phyloP scores from a whole-genome alignment of 441 rosid genomes.

The Dalechampia spathulata region DNA sequence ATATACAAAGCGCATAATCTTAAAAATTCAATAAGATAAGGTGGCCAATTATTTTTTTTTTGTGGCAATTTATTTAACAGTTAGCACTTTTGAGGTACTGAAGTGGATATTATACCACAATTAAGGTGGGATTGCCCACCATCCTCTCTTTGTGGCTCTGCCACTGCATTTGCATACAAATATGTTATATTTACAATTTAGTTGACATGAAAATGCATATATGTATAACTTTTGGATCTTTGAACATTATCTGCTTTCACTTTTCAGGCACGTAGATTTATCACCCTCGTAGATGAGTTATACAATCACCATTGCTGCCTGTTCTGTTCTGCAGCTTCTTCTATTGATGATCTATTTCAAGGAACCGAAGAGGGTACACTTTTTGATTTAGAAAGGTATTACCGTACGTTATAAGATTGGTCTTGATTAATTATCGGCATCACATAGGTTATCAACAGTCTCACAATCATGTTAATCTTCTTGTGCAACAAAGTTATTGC shows the following conservation, averaged over 20 bases:
- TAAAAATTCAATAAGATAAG: too few species aligned
- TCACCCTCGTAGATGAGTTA: constrained; percentile 84
- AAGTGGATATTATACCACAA: too few species aligned
- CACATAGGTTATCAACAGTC: not conserved
- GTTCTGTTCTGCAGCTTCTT: constrained; percentile 55
- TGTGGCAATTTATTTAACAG: too few species aligned
- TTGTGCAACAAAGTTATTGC: not conserved
- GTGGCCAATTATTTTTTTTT: too few species aligned
- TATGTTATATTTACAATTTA: not conserved
- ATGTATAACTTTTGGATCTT: not conserved
- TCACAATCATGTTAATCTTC: not conserved
- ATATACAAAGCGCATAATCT: too few species aligned
- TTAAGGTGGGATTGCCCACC: too few species aligned
- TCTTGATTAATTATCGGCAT: not conserved
- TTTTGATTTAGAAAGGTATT: constrained; percentile 79
- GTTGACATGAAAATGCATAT: not conserved
- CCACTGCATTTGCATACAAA: too few species aligned
- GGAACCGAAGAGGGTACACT: constrained; percentile 93
- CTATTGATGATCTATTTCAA: constrained; percentile 86
- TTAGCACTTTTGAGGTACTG: too few species aligned
- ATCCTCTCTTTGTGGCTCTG: too few species aligned
- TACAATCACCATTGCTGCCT: constrained; percentile 90
- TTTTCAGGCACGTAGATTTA: constrained; percentile 88
- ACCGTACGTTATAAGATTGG: not conserved
- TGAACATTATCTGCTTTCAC: too few species aligned